phyloP scores from a whole-genome alignment of 495 filamentous ascomycete genomes.

The Trichoderma orchidacearum region DNA sequence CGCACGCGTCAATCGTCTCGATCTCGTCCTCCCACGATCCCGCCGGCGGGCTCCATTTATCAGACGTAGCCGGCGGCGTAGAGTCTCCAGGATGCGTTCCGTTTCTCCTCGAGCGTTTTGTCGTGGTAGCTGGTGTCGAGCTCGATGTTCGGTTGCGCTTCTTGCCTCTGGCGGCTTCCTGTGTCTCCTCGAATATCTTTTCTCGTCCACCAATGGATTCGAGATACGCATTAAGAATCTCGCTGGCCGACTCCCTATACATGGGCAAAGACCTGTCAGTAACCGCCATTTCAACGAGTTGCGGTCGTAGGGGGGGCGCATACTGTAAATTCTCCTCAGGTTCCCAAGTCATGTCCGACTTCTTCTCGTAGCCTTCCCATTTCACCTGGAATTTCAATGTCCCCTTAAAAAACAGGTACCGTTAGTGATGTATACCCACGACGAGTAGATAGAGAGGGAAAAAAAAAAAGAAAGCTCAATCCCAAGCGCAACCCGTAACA shows the following conservation, averaged over 20 bases:
- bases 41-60: constrained; percentile 36
- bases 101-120: constrained; percentile 23
- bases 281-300: neutral
- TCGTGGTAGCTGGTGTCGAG: constrained; percentile 13
- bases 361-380: constrained; percentile 49
- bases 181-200: constrained; percentile 27
- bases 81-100: constrained; percentile 21
- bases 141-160: constrained; percentile 28
- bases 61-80: constrained; percentile 18
- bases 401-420: constrained; percentile 17
- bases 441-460: no score
- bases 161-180: constrained; percentile 24
- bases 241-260: constrained; percentile 26
- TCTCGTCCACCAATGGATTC: constrained; percentile 37
- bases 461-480: no score
- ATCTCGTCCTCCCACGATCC: constrained; percentile 47
- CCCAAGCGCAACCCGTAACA: no score
- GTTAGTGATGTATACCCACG: neutral
- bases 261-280: neutral
- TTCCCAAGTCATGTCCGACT: constrained; percentile 46
- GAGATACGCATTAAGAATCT: constrained; percentile 32
- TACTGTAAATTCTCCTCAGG: constrained; percentile 44
- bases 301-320: constrained; percentile 4
- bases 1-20: constrained; percentile 39
- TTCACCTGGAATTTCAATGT: constrained; percentile 39